Base-by-base conservation (phyloP, 2,329 filamentous ascomycete species). In the Monosporascus sp. region DNA sequence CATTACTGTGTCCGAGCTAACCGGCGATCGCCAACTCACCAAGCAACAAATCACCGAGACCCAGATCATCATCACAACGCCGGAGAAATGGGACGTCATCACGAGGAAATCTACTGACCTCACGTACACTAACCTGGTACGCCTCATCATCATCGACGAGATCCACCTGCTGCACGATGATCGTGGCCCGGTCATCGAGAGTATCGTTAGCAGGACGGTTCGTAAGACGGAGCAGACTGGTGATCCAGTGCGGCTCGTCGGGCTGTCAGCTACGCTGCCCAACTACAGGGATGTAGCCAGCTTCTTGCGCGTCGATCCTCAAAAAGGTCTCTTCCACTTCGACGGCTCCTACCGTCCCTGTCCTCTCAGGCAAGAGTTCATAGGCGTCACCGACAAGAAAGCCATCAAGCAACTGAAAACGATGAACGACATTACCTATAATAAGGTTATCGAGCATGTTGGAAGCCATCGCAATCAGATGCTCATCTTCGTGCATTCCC, bases 351-450 rank as follows among this genome's bases (percentile, higher is more conserved):
- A 86, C 77, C 82, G 94, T 63, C 95, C 94, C 56, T 99, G 94
- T 69, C 94, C 94, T 2, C 73, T 99, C 63, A 91, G 90, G 64
- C 94, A 99, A 69, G 95, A 99, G 70, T 99, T 97, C 67, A 90
- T 99, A 61, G 94, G 94, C 51, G 89, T 99, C 44, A 97, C 93
- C 0, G 94, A 99, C 62, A 95, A 94, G 75, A 97, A 97, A 70
- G 89, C 94, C 6, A 99, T 99, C 74, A 99, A 97, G 74, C 94
- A 99, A 70, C 78, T 99, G 52, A 97, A 97, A 79, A 95, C 89
- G 1, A 99, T 99, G 94, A 99, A 99, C 67, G 94, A 99, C 63
- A 92, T 99, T 52, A 97, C 91, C 54, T 99, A 99, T 71, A 95
- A 87, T 59, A 99, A 99, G 72, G 92, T 97, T 27, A 82, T 99